Evolutionary conservation across 805 yeast species (phyloP), one percentile per base, ranked within the genome.

Genomic region (Saccharomycopsis vini): DNA sequence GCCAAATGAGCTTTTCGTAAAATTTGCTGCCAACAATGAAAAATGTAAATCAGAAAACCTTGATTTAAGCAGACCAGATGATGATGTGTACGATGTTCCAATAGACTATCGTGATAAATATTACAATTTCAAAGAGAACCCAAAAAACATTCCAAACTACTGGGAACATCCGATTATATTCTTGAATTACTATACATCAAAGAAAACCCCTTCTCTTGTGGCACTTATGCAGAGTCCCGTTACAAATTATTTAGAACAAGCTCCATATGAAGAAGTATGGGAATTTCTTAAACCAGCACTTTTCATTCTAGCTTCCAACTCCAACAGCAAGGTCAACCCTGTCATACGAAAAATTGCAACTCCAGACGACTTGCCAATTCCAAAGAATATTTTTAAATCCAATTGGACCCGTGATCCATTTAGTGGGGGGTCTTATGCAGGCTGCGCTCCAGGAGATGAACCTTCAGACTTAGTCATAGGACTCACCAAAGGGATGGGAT

Each of bases 371-470:
- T 61, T 45, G 0, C 73, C 73, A 4, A 43, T 46, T 1, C 77
- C 70, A 38, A 57, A 43, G 3, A 70, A 69, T 41, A 57, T 67
- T 0, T 61, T 79, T 0, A 70, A 72, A 1, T 73, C 90, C 0
- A 64, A 76, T 22, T 90, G 97, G 97, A 81, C 94, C 1, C 57
- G 59, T 2, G 94, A 89, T 52, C 86, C 87, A 1, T 85, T 70
- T 55, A 71, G 85, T 2, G 63, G 83, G 44, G 97, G 97, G 2
- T 78, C 95, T 1, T 90, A 86, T 60, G 71, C 85, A 9, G 88
- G 89, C 0, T 72, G 85, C 44, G 59, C 65, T 30, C 76, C 81
- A 0, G 79, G 78, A 5, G 83, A 82, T 58, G 86, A 80, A 53
- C 86, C 94, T 0, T 64, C 74, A 7, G 80, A 74, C 42, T 58